Percentiles rank a stretch among this genome's conserved stretches.
Conservation (phyloP, 2,329 filamentous ascomycete genomes). For the Neofusicoccum umdonicola region DNA sequence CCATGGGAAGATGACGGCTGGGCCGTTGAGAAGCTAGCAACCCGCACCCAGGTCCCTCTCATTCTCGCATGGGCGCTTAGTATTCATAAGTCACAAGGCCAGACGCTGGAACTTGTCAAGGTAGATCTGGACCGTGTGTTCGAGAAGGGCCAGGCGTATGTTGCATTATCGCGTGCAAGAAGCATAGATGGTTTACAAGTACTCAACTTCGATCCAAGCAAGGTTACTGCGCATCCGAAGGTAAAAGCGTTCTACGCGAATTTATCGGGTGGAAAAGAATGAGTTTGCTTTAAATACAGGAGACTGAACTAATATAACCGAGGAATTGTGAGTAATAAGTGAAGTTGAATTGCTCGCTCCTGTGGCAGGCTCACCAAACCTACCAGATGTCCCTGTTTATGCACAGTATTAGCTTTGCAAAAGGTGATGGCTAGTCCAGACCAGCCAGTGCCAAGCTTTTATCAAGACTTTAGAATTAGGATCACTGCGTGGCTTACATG, state of each 20-base stretch:
- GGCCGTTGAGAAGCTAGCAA: constrained; percentile 39
- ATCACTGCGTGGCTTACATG: no score
- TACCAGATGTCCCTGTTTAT: no score
- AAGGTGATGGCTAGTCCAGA: no score
- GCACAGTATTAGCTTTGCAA: no score
- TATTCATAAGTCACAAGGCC: constrained; percentile 61
- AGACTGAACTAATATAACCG: no score
- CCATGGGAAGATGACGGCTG: background rate
- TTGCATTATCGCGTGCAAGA: constrained; percentile 41
- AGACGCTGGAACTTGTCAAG: constrained; percentile 59
- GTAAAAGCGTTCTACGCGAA: background rate
- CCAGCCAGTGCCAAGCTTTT: no score
- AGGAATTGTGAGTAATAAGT: no score
- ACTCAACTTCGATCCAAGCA: background rate
- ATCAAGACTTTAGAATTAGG: no score
- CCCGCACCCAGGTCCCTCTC: constrained; percentile 62
- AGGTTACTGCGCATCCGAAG: background rate
- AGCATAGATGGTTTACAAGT: constrained; percentile 6
- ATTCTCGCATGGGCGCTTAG: constrained; percentile 62
- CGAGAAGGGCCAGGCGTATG: constrained; percentile 60
- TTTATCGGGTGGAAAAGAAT: background rate
- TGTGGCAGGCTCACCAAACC: no score
- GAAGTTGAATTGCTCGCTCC: no score
- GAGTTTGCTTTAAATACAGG: no score
- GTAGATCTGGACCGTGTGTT: constrained; percentile 56